A percentile compares a stretch with the other conserved stretches of the same genome.
Evolutionary conservation across 352 stramenopile species (phyloP).

Genomic region (Thraustochytrium aureum): DNA sequence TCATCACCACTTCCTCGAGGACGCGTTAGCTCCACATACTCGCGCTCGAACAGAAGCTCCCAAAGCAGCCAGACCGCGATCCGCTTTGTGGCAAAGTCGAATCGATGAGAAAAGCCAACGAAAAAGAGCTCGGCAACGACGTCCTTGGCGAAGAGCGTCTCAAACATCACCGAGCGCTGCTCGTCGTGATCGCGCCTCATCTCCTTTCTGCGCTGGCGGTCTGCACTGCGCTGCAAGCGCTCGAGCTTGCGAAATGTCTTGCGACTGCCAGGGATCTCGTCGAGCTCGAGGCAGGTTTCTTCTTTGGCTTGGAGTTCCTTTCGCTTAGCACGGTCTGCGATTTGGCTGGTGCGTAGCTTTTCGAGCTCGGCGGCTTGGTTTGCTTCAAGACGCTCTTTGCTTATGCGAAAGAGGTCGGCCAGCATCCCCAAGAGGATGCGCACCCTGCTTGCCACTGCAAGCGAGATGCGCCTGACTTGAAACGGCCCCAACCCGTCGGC

Average conservation of each 20-base stretch:
- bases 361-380: conserved; percentile 2
- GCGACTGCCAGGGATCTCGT: conserved; percentile 28
- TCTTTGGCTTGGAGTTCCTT: conserved; percentile 1
- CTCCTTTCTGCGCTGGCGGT: not conserved
- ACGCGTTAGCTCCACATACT: not conserved
- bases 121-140: conserved; percentile 49
- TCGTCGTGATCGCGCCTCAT: not conserved
- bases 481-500: not conserved
- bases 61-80: conserved; percentile 11
- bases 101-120: conserved; percentile 31
- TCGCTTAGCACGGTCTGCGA: not conserved
- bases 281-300: conserved; percentile 35
- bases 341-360: not conserved
- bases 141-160: conserved; percentile 14
- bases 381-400: conserved; percentile 23
- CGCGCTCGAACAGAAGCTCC: conserved; percentile 30
- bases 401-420: conserved; percentile 3
- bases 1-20: not conserved
- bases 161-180: not conserved
- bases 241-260: conserved; percentile 18
- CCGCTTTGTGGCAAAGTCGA: not conserved
- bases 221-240: conserved; percentile 12
- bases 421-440: conserved; percentile 19
- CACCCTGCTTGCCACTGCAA: not conserved
- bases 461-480: not conserved